Base-by-base conservation (phyloP, 306 rosid species). In the Biancaea sappan region DNA sequence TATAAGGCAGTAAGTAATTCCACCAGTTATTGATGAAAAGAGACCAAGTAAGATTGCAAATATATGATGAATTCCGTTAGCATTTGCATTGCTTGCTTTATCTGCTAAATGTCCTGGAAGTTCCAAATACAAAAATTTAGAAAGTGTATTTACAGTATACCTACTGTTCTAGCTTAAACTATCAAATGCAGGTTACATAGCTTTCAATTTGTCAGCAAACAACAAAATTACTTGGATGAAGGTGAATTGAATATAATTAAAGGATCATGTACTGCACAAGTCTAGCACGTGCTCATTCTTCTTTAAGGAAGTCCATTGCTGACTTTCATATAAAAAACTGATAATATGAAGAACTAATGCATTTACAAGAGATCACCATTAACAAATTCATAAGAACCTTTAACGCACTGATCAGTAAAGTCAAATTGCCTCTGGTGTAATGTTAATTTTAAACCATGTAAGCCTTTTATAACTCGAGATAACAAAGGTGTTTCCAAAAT, bases 1-100 rank as follows among this genome's bases (percentile, higher is more conserved):
- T 68, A 84, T 88, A 59, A 92, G 90, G 81, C 96, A 86, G 76
- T 80, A 88, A 85, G 87, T 89, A 52, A 86, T 63, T 74, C 93
- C 97, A 69, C 97, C 92, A 25, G 91, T 80, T 68, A 80, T 54
- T 77, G 97, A 80, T 19, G 96, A 85, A 74, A 89, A 75, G 56
- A 85, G 53, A 79, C 92, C 97, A 43, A 86, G 29, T 77, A 92
- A 79, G 46, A 89, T 57, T 37, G 75, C 80, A 77, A 63, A 84
- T 41, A 78, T 21, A 58, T 88, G 83, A 75, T 78, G 51, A 79
- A 79, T 85, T 54, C 78, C 77, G 53, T 62, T 72, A 63, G 74
- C 58, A 79, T 65, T 26, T 72, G 44, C 46, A 72, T 80, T 54
- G 64, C 71, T 76, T 48, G 58, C 90, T 84, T 83, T 83, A 65